These are phyloP conservation scores for Metrosideros polymorpha DNA, from an alignment of 441 rosid genomes.

Conservation along the genomic window DNA sequence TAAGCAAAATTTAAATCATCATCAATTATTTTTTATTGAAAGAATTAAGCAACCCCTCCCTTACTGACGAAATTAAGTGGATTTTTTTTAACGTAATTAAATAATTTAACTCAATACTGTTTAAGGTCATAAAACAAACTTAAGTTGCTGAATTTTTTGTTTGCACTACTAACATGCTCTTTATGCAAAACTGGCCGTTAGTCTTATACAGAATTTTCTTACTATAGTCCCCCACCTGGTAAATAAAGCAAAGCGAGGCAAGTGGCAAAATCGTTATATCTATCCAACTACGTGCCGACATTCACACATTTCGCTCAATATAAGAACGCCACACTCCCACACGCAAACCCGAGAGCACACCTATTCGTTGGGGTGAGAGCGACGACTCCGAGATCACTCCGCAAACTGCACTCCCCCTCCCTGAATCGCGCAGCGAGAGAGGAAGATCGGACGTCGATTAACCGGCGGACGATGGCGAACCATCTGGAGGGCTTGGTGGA, in stretches of 20 bases:
- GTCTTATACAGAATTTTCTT: neutral
- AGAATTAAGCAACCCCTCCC: neutral
- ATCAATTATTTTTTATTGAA: neutral
- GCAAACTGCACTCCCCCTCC: neutral
- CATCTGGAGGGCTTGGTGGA: constrained; percentile 67
- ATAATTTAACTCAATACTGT: neutral
- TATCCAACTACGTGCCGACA: neutral
- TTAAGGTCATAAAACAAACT: neutral
- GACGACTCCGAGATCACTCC: neutral
- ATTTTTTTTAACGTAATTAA: neutral
- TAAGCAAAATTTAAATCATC: neutral
- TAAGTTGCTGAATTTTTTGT: neutral
- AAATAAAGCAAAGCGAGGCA: neutral
- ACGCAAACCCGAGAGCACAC: neutral
- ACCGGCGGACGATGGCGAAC: constrained; percentile 29
- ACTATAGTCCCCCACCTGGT: neutral
- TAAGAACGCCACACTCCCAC: neutral
- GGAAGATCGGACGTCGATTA: neutral
- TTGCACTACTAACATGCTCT: neutral
- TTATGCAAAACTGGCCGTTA: neutral
- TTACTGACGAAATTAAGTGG: neutral
- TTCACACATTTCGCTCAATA: neutral
- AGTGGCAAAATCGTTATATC: neutral
- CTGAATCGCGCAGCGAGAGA: neutral
- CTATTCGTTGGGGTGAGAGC: neutral